A percentile compares a stretch with the other conserved stretches of the same genome.
phyloP scores from a whole-genome alignment of 129 eudicot species.

The Ambrosia trifida region DNA sequence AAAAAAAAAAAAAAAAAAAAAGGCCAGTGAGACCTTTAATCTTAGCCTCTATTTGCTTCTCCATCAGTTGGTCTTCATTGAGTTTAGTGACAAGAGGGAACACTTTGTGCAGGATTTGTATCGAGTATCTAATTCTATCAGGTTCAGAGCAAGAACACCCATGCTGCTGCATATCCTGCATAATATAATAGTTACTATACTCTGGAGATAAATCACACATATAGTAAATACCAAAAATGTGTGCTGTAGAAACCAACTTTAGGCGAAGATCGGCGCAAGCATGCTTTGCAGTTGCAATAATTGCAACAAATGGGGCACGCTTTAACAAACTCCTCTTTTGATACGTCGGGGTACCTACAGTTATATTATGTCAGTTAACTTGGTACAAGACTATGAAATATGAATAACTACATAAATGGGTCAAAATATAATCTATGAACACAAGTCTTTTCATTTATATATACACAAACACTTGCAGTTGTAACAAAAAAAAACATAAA shows the following conservation, averaged over 20 bases:
- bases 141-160: conserved; percentile 23
- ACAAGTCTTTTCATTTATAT: too few relatives aligned
- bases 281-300: not conserved
- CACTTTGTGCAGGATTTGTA: not conserved
- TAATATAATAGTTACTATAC: not conserved
- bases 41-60: conserved; percentile 19
- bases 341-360: not conserved
- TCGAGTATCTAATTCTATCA: conserved; percentile 8
- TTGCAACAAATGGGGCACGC: conserved; percentile 16
- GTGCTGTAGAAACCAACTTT: conserved; percentile 35
- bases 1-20: not conserved
- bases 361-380: too few relatives aligned
- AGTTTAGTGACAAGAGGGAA: conserved; percentile 1
- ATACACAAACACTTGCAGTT: too few relatives aligned
- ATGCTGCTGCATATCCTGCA: not conserved
- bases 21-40: conserved; percentile 39
- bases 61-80: not conserved
- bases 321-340: conserved; percentile 2
- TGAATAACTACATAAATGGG: too few relatives aligned
- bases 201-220: not conserved
- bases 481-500: too few relatives aligned
- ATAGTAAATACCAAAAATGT: not conserved
- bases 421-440: too few relatives aligned
- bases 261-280: conserved; percentile 29
- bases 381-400: too few relatives aligned